Conservation (phyloP, 768 basidiomycete species). For the Lentinula sp. region DNA sequence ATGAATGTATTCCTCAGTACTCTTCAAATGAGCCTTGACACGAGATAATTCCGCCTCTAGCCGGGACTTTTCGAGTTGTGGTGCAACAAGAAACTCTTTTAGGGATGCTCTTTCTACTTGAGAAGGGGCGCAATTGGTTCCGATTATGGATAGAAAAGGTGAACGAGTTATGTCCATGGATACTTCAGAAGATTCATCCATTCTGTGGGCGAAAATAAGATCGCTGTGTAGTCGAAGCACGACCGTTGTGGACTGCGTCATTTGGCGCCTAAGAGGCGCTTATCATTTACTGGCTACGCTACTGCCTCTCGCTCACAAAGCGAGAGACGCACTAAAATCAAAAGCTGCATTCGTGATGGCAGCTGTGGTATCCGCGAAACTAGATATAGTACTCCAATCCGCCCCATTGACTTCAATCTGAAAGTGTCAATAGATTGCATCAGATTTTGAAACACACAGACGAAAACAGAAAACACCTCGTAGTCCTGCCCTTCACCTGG, state of each 20-base stretch:
- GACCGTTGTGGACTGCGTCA: neutral
- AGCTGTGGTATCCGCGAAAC: constrained; percentile 7
- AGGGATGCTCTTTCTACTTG: neutral
- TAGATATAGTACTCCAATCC: constrained; percentile 15
- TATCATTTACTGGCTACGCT: no score
- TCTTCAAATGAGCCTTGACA: neutral
- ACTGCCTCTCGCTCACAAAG: neutral
- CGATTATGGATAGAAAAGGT: neutral
- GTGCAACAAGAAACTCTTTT: neutral
- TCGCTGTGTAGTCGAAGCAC: neutral
- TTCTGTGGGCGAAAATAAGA: no score
- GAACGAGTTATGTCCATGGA: neutral
- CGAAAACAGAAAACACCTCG: constrained; percentile 11
- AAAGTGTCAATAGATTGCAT: neutral
- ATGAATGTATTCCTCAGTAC: constrained; percentile 3
- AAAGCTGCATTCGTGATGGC: constrained; percentile 15
- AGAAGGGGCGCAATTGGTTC: neutral
- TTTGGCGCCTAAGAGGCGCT: neutral
- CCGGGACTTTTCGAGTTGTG: neutral
- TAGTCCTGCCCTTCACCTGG: constrained; percentile 25
- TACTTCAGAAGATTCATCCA: no score
- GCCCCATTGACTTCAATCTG: constrained; percentile 18
- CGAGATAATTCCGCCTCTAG: neutral
- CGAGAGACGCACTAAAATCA: constrained; percentile 17
- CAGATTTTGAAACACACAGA: neutral